phyloP scores from a whole-genome alignment of 768 basidiomycete species.

The Erythrobasidium yunnanense region DNA sequence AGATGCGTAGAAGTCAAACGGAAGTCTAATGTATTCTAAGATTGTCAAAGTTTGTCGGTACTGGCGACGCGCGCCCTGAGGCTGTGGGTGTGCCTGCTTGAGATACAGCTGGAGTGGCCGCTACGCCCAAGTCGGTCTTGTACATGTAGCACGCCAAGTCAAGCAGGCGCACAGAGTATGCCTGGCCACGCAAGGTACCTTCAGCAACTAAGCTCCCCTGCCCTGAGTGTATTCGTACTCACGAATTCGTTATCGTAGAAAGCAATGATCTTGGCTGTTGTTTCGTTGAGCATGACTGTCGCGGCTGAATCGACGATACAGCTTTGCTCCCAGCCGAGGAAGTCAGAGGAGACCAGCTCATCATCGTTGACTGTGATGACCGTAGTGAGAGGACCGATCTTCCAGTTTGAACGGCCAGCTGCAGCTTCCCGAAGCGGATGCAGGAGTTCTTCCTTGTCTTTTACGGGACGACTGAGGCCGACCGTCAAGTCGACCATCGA shows the following conservation, averaged over 20 bases:
- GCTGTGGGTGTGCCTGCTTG: not conserved
- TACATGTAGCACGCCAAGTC: conserved; percentile 40
- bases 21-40: not conserved
- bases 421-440: conserved; percentile 39
- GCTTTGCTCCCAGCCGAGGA: conserved; percentile 37
- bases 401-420: not conserved
- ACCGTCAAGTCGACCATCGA: conserved; percentile 43
- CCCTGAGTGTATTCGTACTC: conserved; percentile 31
- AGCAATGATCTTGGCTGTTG: conserved; percentile 40
- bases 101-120: not conserved
- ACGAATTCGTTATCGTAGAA: conserved; percentile 43
- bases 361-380: conserved; percentile 41
- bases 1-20: too few relatives aligned
- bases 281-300: conserved; percentile 38
- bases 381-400: conserved; percentile 27
- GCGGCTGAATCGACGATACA: conserved; percentile 41
- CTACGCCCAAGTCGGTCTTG: not conserved
- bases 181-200: not conserved
- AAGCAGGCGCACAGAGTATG: conserved; percentile 32
- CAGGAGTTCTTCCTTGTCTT: conserved; percentile 40
- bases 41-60: not conserved
- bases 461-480: conserved; percentile 36
- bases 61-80: not conserved
- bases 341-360: conserved; percentile 42
- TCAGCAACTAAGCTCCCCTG: conserved; percentile 26